Percentiles rank a stretch among this genome's conserved stretches.
Evolutionary conservation across 2,329 filamentous ascomycete species (phyloP).

Genomic region (Fusarium sp.): DNA sequence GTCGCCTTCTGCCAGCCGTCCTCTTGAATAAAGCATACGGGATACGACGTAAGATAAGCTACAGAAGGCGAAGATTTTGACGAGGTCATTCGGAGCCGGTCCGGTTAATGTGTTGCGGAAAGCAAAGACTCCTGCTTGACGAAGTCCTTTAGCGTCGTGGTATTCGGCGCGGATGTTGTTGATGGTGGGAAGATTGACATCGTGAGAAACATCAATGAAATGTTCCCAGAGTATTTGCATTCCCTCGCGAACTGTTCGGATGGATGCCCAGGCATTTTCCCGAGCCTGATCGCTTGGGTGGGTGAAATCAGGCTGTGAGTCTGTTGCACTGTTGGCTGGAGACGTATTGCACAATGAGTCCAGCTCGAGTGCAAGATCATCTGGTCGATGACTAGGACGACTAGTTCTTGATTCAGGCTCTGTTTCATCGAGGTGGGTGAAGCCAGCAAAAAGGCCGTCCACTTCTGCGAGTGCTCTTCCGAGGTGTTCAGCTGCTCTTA

Average conservation of each 20-base stretch:
- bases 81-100: background rate
- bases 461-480: constrained; percentile 12
- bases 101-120: constrained; percentile 31
- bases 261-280: background rate
- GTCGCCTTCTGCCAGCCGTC: background rate
- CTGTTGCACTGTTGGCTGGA: fast-evolving
- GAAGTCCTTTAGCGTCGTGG: constrained; percentile 11
- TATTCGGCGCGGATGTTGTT: constrained; percentile 10
- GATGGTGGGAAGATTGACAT: background rate
- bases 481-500: background rate
- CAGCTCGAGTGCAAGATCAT: background rate
- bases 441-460: constrained; percentile 24
- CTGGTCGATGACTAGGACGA: fast-evolving
- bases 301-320: background rate
- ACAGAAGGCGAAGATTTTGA: constrained; percentile 29
- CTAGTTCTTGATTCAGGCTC: background rate
- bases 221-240: constrained; percentile 14
- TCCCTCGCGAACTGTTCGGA: constrained; percentile 3
- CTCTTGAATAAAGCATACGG: background rate
- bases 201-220: background rate
- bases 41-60: constrained; percentile 36
- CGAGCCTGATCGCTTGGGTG: background rate
- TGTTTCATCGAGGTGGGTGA: constrained; percentile 7
- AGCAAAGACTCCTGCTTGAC: constrained; percentile 23
- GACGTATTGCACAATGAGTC: background rate